Percentiles rank a stretch among this genome's conserved stretches.
phyloP scores from a whole-genome alignment of 192 early-diverging fungal species.

The Chytriomyces sp. region DNA sequence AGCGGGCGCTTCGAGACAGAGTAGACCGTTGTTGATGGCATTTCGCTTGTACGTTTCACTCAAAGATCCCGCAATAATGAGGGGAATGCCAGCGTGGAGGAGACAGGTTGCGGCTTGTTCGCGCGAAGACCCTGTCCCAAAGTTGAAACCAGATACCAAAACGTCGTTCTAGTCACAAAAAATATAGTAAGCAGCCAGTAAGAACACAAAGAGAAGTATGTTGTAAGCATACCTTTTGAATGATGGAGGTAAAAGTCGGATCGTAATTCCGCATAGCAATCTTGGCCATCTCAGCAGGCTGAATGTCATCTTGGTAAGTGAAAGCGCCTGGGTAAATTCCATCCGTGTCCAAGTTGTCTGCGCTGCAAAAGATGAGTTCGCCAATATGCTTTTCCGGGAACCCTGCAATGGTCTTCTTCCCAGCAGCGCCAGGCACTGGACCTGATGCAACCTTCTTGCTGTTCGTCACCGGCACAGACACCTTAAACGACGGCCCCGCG shows the following conservation, averaged over 20 bases:
- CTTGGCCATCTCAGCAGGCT: conserved; percentile 83
- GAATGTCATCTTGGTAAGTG: conserved; percentile 96
- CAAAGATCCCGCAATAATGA: conserved; percentile 89
- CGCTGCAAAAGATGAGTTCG: conserved; percentile 84
- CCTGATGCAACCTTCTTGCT: neutral
- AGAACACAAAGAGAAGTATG: neutral
- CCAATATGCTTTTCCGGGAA: conserved; percentile 79
- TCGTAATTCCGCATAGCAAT: conserved; percentile 99
- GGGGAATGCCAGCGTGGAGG: conserved; percentile 78
- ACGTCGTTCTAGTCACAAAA: conserved; percentile 65
- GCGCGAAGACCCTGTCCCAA: conserved; percentile 95
- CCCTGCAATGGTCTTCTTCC: conserved; percentile 52
- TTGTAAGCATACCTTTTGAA: conserved; percentile 50
- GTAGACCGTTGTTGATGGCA: conserved; percentile 95
- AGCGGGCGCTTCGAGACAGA: conserved; percentile 84
- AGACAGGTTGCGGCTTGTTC: conserved; percentile 98
- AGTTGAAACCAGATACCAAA: conserved; percentile 92
- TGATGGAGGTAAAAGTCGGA: conserved; percentile 72
- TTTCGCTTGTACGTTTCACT: conserved; percentile 99
- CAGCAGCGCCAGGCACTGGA: neutral
- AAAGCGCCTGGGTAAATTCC: conserved; percentile 99
- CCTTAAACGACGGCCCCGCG: neutral
- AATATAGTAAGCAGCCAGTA: neutral
- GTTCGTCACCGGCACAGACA: neutral
- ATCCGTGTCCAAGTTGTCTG: conserved; percentile 98